phyloP scores from a whole-genome alignment of 2,329 filamentous ascomycete species.

The Coleophoma crateriformis region DNA sequence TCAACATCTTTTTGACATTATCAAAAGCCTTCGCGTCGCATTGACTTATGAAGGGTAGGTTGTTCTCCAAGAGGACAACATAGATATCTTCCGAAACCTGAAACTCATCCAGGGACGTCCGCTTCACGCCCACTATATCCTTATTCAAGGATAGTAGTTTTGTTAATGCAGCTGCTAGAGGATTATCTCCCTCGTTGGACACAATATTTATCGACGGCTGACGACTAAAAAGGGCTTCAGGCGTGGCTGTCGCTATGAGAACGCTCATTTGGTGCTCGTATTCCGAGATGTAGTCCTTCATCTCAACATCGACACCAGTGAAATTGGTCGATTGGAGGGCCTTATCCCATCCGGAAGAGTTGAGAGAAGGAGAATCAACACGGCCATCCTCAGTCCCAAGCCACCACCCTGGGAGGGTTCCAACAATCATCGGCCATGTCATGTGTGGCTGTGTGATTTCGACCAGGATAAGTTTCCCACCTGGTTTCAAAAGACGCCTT shows the following conservation, averaged over 20 bases:
- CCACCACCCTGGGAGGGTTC: slow-evolving; percentile 1
- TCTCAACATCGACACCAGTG: slow-evolving; percentile 20
- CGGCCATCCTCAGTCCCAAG: background rate
- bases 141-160: too few relatives aligned
- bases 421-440: slow-evolving; percentile 4
- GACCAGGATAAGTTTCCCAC: slow-evolving; percentile 37
- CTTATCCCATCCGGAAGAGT: slow-evolving; percentile 11
- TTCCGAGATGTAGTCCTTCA: background rate
- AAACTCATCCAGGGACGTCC: too few relatives aligned
- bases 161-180: too few relatives aligned
- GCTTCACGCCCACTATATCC: too few relatives aligned
- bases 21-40: too few relatives aligned
- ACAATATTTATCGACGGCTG: too few relatives aligned
- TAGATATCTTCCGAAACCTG: too few relatives aligned
- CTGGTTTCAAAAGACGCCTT: slow-evolving; percentile 33
- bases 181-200: too few relatives aligned
- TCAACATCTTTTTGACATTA: too few relatives aligned
- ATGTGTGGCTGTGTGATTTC: slow-evolving; percentile 27
- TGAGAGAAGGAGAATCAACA: background rate
- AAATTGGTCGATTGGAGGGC: slow-evolving; percentile 17
- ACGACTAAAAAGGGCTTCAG: background rate
- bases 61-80: too few relatives aligned
- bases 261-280: background rate
- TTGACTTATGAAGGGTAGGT: too few relatives aligned
- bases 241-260: background rate